Percentiles rank a stretch among this genome's conserved stretches.
phyloP scores from a whole-genome alignment of 2,329 filamentous ascomycete genomes.

The Simplicillium sp. region DNA sequence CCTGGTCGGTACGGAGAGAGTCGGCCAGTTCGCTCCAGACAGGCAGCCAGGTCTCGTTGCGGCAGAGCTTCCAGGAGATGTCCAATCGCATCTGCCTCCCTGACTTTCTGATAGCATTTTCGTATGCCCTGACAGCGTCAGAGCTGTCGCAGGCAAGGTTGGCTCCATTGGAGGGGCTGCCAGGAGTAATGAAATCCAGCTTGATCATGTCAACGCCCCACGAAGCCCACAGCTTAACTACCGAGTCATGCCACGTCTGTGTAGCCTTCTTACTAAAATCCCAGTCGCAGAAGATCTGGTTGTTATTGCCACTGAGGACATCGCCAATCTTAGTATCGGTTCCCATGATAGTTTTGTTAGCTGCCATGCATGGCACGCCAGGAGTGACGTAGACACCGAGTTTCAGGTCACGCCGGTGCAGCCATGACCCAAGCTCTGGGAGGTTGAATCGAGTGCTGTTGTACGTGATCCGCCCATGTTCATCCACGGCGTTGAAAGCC shows the following conservation, averaged over 20 bases:
- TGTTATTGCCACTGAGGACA: conserved; percentile 3
- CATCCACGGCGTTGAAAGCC: conserved; percentile 4
- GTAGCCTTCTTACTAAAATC: conserved; percentile 6
- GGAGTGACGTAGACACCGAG: conserved; percentile 7
- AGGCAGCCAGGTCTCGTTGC: conserved; percentile 8
- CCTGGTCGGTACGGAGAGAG: conserved; percentile 7
- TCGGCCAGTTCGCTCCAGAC: conserved; percentile 6
- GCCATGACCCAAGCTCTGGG: conserved; percentile 6
- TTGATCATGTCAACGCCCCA: conserved; percentile 9
- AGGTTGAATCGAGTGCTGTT: conserved; percentile 7
- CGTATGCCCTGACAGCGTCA: conserved; percentile 4
- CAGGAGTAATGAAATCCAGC: conserved; percentile 7
- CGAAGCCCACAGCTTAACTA: conserved; percentile 5
- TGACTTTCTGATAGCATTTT: conserved; percentile 5
- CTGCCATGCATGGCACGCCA: conserved; percentile 6
- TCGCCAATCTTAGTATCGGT: conserved; percentile 3
- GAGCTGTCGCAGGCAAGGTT: conserved; percentile 5
- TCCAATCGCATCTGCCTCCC: conserved; percentile 6
- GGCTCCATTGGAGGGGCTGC: conserved; percentile 6
- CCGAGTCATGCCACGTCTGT: conserved; percentile 7
- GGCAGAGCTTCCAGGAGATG: conserved; percentile 8
- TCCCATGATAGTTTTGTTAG: conserved; percentile 6
- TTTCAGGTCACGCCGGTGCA: conserved; percentile 4
- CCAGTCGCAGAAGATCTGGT: conserved; percentile 8
- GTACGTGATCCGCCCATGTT: conserved; percentile 5